A percentile compares a stretch with the other conserved stretches of the same genome.
Conservation (phyloP, 116 monocot species). For the Thalassia testudinum region DNA sequence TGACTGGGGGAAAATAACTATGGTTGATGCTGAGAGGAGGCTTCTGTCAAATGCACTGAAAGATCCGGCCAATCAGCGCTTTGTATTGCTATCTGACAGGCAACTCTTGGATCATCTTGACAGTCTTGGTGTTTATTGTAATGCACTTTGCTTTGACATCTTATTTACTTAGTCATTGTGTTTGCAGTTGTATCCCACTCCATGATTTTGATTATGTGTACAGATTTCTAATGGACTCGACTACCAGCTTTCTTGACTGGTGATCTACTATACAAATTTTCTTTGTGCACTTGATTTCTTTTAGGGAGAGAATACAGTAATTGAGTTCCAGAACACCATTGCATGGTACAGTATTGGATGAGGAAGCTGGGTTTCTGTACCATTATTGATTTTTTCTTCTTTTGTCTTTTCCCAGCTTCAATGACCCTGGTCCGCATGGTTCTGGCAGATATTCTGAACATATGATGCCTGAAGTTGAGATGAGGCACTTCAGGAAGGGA, state of each 20-base stretch:
- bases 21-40: conserved; percentile 94
- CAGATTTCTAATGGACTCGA: conserved; percentile 73
- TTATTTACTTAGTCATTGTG: background rate
- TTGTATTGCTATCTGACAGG: conserved; percentile 92
- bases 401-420: conserved; percentile 42
- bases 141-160: background rate
- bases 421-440: conserved; percentile 78
- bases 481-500: conserved; percentile 73
- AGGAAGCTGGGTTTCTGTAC: too few species aligned
- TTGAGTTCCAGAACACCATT: too few species aligned
- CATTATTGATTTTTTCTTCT: conserved; percentile 34
- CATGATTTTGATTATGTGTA: conserved; percentile 86
- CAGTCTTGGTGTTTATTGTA: background rate
- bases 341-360: too few species aligned
- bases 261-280: conserved; percentile 15
- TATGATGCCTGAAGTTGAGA: conserved; percentile 79
- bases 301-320: too few species aligned
- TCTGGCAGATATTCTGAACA: conserved; percentile 64
- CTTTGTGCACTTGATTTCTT: too few species aligned
- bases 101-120: conserved; percentile 7
- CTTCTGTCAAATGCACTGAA: conserved; percentile 76
- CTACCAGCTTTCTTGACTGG: conserved; percentile 94
- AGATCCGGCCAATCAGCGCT: conserved; percentile 76
- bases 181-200: conserved; percentile 81
- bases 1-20: conserved; percentile 76